Evolutionary conservation across 495 filamentous ascomycete genomes (phyloP).

Genomic region (Talaromyces trachyspermus): DNA sequence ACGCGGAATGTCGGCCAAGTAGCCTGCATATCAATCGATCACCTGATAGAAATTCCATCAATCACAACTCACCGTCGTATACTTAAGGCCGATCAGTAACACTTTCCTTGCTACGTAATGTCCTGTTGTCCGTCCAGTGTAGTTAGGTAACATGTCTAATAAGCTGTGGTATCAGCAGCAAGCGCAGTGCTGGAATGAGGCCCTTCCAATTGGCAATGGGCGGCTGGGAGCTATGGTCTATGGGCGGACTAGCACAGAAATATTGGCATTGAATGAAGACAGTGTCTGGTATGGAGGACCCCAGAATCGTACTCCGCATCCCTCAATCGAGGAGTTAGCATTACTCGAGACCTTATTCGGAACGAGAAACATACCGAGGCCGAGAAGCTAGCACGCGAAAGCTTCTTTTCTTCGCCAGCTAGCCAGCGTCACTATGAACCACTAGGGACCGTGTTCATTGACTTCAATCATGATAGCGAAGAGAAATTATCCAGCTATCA

Average conservation of each 20-base stretch:
- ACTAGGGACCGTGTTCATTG: conserved; percentile 35
- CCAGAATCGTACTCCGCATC: conserved; percentile 35
- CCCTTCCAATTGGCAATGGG: conserved; percentile 45
- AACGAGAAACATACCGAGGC: conserved; percentile 34
- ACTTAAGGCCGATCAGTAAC: not conserved
- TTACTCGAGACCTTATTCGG: conserved; percentile 33
- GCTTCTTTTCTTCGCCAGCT: conserved; percentile 38
- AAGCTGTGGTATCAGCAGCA: conserved; percentile 27
- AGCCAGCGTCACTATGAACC: conserved; percentile 41
- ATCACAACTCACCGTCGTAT: not conserved
- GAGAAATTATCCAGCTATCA: conserved; percentile 28
- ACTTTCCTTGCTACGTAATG: not conserved
- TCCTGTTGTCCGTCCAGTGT: not conserved
- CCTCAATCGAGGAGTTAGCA: conserved; percentile 27
- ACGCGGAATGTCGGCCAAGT: not conserved
- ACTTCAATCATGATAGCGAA: conserved; percentile 30
- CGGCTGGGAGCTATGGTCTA: conserved; percentile 44
- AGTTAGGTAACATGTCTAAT: not conserved
- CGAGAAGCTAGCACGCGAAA: conserved; percentile 27
- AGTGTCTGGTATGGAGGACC: conserved; percentile 45
- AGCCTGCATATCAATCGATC: not conserved
- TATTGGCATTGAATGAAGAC: conserved; percentile 46
- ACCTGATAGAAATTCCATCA: not conserved
- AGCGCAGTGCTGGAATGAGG: conserved; percentile 18
- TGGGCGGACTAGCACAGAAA: conserved; percentile 36